phyloP scores from a whole-genome alignment of 2,329 filamentous ascomycete genomes.

The Verticillium nubilum region DNA sequence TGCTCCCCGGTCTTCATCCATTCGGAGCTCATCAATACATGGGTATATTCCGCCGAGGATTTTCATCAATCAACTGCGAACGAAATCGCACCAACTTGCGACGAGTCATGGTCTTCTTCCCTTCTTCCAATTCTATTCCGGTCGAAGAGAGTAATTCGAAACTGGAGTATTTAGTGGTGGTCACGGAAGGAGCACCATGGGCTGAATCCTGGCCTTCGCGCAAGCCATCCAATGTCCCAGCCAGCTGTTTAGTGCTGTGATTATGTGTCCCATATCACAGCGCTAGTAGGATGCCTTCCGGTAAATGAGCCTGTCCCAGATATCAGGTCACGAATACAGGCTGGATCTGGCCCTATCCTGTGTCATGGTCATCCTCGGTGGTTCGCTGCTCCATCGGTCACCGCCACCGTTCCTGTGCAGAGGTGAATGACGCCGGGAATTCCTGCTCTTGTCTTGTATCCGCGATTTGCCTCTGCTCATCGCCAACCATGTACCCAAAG shows the following conservation, averaged over 20 bases:
- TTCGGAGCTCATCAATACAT: too few species aligned
- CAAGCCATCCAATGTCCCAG: not conserved
- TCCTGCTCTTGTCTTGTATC: not conserved
- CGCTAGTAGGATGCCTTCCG: constrained; percentile 8
- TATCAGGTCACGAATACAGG: not conserved
- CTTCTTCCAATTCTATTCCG: not conserved
- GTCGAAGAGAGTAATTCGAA: not conserved
- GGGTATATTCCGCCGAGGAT: too few species aligned
- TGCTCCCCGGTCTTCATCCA: too few species aligned
- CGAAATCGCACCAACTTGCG: too few species aligned
- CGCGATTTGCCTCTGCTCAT: not conserved
- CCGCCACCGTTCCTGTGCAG: too few species aligned
- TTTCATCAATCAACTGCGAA: too few species aligned
- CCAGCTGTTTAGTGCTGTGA: constrained; percentile 4
- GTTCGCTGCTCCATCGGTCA: not conserved
- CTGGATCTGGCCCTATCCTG: not conserved
- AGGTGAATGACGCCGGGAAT: too few species aligned
- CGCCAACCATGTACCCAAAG: not conserved
- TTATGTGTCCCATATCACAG: constrained; percentile 9
- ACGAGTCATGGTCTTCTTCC: too few species aligned
- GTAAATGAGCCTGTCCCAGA: not conserved
- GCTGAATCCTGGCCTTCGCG: not conserved
- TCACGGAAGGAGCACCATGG: not conserved
- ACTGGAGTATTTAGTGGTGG: not conserved
- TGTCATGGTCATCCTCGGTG: not conserved